Base-by-base conservation (phyloP, 2,329 filamentous ascomycete genomes). In the Fusarium armeniacum region DNA sequence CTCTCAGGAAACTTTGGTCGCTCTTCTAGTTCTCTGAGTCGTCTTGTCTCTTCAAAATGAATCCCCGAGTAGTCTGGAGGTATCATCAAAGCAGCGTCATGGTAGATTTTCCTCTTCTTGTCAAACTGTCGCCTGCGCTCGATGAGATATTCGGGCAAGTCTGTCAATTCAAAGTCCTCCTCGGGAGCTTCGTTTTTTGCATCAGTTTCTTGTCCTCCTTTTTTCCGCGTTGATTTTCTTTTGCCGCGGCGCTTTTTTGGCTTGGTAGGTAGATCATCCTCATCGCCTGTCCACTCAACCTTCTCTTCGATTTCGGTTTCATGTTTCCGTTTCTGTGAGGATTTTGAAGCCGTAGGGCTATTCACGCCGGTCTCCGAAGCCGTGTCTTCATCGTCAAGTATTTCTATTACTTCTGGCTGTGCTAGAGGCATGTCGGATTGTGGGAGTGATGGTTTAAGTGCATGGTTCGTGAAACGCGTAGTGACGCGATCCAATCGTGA, bases 11-110 rank as follows among this genome's bases (percentile, higher is more conserved):
- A 92, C 2, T 86, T 81, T 0, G 95, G 95, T 54, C 90, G 90
- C 77, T 94, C 90, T 56, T 86, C 82, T 15, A 93, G 77, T 13
- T 75, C 74, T 2, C 67, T 65, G 0, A 76, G 62, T 26, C 76
- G 65, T 28, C 58, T 44, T 1, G 63, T 70, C 30, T 88, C 82
- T 64, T 87, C 87, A 69, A 97, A 94, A 12, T 91, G 85, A 18
- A 98, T 84, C 49, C 90, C 89, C 1, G 90, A 86, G 76, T 91
- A 97, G 50, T 88, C 86, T 0, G 96, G 96, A 0, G 96, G 93
- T 3, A 97, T 78, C 66, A 87, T 90, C 44, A 98, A 81, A 0
- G 91, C 93, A 8, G 87, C 87, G 58, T 91, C 87, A 60, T 89
- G 87, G 47, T 94, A 81, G 30, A 78, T 78, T 36, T 88, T 83